Evolutionary conservation across 129 eudicot genomes (phyloP).

Genomic region (Gnaphalium uliginosum): DNA sequence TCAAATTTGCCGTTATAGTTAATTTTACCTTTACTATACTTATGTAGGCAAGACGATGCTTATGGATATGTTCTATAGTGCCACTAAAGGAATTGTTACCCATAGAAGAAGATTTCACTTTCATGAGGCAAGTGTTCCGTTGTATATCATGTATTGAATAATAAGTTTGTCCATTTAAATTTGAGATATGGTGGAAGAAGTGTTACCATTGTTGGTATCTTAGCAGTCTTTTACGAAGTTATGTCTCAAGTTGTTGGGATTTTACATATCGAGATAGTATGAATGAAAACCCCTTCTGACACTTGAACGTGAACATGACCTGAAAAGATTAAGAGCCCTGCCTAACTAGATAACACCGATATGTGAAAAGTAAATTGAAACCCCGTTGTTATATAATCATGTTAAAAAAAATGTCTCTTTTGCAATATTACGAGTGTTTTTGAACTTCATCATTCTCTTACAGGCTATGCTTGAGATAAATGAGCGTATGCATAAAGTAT

Average conservation of each 20-base stretch:
- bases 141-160: background rate
- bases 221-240: background rate
- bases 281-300: background rate
- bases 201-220: background rate
- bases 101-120: conserved; percentile 94
- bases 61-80: conserved; percentile 90
- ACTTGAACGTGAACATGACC: background rate
- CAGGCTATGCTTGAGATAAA: conserved; percentile 98
- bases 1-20: background rate
- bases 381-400: background rate
- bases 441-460: conserved; percentile 4
- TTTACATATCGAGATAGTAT: too few species aligned
- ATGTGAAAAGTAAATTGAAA: background rate
- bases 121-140: conserved; percentile 69
- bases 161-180: background rate
- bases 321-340: background rate
- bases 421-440: background rate
- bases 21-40: background rate
- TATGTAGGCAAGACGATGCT: conserved; percentile 92
- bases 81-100: conserved; percentile 81
- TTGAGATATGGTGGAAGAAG: background rate
- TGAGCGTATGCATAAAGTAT: conserved; percentile 83
- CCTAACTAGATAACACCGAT: background rate
- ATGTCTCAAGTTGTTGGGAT: background rate
- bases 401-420: background rate